Base-by-base conservation (phyloP, 441 rosid genomes). In the California macrophylla region DNA sequence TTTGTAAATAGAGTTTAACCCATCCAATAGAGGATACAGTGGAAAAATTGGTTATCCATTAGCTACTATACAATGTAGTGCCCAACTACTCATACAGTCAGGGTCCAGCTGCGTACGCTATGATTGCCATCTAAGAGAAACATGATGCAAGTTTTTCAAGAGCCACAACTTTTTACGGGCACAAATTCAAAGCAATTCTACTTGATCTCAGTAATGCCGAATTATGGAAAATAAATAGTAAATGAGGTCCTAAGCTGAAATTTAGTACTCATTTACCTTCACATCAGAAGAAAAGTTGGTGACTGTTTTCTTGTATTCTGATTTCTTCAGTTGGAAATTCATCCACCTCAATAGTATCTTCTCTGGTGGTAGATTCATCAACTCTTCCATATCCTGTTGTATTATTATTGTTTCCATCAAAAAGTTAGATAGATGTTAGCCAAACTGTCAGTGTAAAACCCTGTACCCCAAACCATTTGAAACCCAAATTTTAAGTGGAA, bases 271-370 rank as follows among this genome's bases (percentile, higher is more conserved):
- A 42, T 74, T 81, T 77, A 92, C 99, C 99, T 95, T 95, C 72
- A 95, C 84, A 82, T 95, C 99, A 64, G 97, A 80, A 50, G 99
- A 88, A 78, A 95, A 95, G 80, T 95, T 95, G 28, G 98, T 86
- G 69, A 92, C 97, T 74, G 85, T 83, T 82, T 90, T 95, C 38
- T 67, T 79, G 56, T 95, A 95, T 58, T 97, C 99, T 71, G 85
- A 92, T 83, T 95, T 95, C 85, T 95, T 92, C 76, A 95, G 78
- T 79, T 95, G 99, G 73, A 87, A 89, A 76, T 95, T 95, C 99
- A 95, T 95, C 98, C 99, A 95, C 79, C 91, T 92, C 45, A 95
- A 83, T 67, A 95, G 66, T 77, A 95, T 91, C 82, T 95, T 95
- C 81, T 92, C 99, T 65, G 99, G 99, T 64, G 93, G 81, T 77